These are phyloP conservation scores for Xylariaceae sp. DNA, from an alignment of 2,329 filamentous ascomycete genomes.

Conservation along the genomic window DNA sequence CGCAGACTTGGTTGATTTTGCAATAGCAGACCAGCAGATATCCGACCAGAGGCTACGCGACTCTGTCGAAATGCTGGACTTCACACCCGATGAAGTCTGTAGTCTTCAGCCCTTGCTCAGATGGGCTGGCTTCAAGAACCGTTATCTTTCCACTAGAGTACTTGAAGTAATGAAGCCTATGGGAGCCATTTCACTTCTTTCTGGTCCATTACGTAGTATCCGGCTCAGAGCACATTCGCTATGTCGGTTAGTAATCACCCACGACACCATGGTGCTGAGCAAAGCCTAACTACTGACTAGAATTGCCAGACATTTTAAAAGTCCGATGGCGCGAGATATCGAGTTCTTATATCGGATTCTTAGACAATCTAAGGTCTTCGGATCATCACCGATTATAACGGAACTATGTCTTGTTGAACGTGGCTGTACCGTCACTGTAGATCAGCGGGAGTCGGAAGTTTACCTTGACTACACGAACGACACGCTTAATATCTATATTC, in stretches of 20 bases:
- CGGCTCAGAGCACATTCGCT: no score
- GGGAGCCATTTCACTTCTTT: no score
- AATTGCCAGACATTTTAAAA: slow-evolving; percentile 36
- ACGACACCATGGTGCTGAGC: slow-evolving; percentile 36
- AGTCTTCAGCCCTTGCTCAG: slow-evolving; percentile 39
- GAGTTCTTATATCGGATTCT: slow-evolving; percentile 33
- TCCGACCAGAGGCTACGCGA: slow-evolving; percentile 36
- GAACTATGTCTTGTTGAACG: background rate
- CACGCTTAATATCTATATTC: slow-evolving; percentile 39
- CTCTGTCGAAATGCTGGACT: slow-evolving; percentile 43
- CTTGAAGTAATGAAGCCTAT: no score
- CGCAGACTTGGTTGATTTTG: slow-evolving; percentile 34
- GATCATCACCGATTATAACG: slow-evolving; percentile 31
- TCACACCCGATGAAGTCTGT: slow-evolving; percentile 41
- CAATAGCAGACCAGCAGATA: slow-evolving; percentile 41
- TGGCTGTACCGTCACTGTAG: background rate
- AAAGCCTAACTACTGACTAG: slow-evolving; percentile 30
- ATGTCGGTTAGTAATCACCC: no score
- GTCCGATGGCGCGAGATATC: slow-evolving; percentile 27
- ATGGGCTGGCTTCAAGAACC: slow-evolving; percentile 41
- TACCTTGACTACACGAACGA: slow-evolving; percentile 38
- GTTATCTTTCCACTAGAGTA: slow-evolving; percentile 42
- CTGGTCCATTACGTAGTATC: no score
- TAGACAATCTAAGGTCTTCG: slow-evolving; percentile 30
- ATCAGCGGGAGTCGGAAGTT: slow-evolving; percentile 8